Evolutionary conservation across 805 yeast genomes (phyloP), one percentile per base, ranked within the genome.

Genomic region (Spencermartinsiella europaea): DNA sequence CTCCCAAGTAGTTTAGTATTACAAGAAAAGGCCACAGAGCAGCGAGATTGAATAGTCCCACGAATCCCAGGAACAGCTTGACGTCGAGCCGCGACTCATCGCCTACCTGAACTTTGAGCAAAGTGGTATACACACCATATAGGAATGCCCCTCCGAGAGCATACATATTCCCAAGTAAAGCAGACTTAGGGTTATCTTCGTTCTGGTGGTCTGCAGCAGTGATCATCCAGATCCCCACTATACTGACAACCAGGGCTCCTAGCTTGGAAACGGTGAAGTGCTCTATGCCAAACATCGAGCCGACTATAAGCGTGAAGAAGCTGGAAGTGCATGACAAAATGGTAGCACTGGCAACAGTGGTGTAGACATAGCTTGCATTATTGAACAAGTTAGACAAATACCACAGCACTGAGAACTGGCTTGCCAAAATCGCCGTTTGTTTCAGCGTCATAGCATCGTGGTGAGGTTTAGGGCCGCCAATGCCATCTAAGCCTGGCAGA

Each of bases 291-390:
- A 80, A 81, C 21, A 85, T 52, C 45, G 81, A 78, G 1, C 98
- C 98, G 5, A 91, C 75, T 1, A 90, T 56, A 34, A 93, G 73
- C 0, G 99, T 93, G 76, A 93, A 93, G 62, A 93, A 89, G 5
- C 96, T 85, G 3, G 95, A 83, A 0, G 98, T 90, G 33, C 96
- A 85, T 15, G 96, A 85, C 34, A 93, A 67, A 20, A 93, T 91
- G 2, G 98, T 93, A 59, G 95, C 97, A 12, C 93, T 83, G 1
- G 95, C 95, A 17, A 93, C 99, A 10, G 90, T 81, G 0, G 99
- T 93, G 64, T 83, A 93, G 20, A 84, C 76, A 44, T 93, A 71
- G 17, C 95, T 81, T 0, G 95, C 87, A 65, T 93, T 93, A 27
- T 93, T 88, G 46, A 86, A 83, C 53, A 90, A 73, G 64, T 93